A percentile compares a stretch with the other conserved stretches of the same genome.
These are phyloP conservation scores for Cercospora brassicicola DNA, from an alignment of 2,329 filamentous ascomycete genomes.

Conservation along the genomic window DNA sequence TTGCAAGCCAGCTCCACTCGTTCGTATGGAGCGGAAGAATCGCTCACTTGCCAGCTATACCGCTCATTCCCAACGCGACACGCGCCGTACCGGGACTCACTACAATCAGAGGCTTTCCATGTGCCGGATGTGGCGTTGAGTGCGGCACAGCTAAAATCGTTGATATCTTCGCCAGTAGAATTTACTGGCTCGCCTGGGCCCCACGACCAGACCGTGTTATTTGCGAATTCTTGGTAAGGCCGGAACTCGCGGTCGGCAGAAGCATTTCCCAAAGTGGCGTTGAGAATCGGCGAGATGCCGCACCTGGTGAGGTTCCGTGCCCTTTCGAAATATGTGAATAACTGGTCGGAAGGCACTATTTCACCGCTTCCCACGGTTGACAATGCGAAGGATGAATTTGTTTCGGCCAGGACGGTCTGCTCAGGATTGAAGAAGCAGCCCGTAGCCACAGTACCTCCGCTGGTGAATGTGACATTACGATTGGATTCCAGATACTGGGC, in stretches of 20 bases:
- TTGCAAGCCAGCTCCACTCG: conserved; percentile 51
- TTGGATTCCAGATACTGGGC: conserved; percentile 46
- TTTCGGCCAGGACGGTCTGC: conserved; percentile 43
- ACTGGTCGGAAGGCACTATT: conserved; percentile 9
- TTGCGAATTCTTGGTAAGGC: conserved; percentile 54
- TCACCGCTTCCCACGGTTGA: conserved; percentile 28
- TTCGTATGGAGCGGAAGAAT: conserved; percentile 40
- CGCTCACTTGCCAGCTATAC: conserved; percentile 59
- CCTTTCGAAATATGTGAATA: conserved; percentile 16
- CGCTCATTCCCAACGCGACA: conserved; percentile 58
- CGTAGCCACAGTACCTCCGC: conserved; percentile 46
- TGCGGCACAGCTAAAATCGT: conserved; percentile 55
- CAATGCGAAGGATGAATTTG: conserved; percentile 58
- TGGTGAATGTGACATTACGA: conserved; percentile 38
- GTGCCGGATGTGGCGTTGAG: conserved; percentile 54
- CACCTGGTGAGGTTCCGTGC: conserved; percentile 53
- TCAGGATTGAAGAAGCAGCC: conserved; percentile 57
- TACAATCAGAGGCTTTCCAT: conserved; percentile 61
- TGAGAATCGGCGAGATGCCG: conserved; percentile 62
- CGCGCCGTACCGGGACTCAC: conserved; percentile 52
- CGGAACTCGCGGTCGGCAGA: conserved; percentile 52
- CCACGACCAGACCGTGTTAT: conserved; percentile 62
- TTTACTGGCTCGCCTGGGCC: conserved; percentile 57
- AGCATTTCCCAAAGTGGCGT: conserved; percentile 53
- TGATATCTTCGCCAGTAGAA: conserved; percentile 37